Conservation (phyloP, 257 asterid genomes). For the Sherardia arvensis region DNA sequence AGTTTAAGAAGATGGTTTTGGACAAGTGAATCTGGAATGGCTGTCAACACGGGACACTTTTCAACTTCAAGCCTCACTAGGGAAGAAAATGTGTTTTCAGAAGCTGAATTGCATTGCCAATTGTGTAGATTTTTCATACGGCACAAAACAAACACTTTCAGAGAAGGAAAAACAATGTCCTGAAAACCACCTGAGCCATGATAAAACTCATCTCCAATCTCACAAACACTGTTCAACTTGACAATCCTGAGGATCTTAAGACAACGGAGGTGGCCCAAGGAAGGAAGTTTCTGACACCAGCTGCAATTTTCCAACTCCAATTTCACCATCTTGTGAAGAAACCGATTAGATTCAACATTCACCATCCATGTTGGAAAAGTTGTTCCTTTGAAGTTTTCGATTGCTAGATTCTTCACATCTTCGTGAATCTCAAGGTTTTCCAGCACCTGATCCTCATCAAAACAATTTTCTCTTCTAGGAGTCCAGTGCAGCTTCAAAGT, state of each 20-base stretch:
- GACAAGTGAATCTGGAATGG: slow-evolving; percentile 2
- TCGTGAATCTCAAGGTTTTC: slow-evolving; percentile 18
- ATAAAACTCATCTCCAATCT: neutral
- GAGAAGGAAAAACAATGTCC: slow-evolving; percentile 3
- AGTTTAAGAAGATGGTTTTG: neutral
- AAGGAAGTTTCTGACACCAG: slow-evolving; percentile 15
- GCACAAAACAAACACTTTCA: neutral
- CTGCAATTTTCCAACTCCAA: neutral
- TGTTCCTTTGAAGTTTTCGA: slow-evolving; percentile 4
- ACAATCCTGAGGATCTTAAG: neutral
- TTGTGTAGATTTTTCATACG: slow-evolving; percentile 12
- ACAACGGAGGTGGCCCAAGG: slow-evolving; percentile 15
- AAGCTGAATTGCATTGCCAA: neutral
- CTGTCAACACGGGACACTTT: neutral
- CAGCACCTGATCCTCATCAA: slow-evolving; percentile 7
- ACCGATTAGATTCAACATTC: neutral
- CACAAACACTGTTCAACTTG: neutral
- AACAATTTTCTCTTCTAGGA: neutral
- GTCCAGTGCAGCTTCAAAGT: neutral
- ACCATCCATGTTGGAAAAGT: slow-evolving; percentile 18
- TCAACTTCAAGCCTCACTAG: slow-evolving; percentile 7
- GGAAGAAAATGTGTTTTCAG: neutral
- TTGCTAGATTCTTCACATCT: slow-evolving; percentile 8
- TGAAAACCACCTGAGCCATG: neutral
- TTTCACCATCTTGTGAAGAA: neutral